Conservation (phyloP, 2,329 filamentous ascomycete species). For the Onygenales sp. region DNA sequence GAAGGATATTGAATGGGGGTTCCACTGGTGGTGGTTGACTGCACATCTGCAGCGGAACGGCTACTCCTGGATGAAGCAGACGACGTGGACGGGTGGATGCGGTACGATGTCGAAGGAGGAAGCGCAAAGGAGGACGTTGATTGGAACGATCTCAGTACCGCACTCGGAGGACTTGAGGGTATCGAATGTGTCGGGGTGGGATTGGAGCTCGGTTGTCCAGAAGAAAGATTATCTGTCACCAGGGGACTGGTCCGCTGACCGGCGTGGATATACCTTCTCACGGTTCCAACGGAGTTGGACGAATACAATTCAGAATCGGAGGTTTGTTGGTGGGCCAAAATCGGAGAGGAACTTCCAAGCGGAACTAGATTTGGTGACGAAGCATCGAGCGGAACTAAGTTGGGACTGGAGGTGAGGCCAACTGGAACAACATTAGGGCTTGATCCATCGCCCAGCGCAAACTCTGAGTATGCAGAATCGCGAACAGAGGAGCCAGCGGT, state of each 20-base stretch:
- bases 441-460: slow-evolving; percentile 20
- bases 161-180: slow-evolving; percentile 30
- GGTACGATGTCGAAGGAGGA: slow-evolving; percentile 23
- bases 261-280: slow-evolving; percentile 28
- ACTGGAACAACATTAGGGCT: slow-evolving; percentile 33
- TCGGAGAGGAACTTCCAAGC: slow-evolving; percentile 20
- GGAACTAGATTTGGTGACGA: slow-evolving; percentile 31
- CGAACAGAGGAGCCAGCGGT: slow-evolving; percentile 12
- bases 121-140: slow-evolving; percentile 23
- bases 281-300: slow-evolving; percentile 31
- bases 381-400: slow-evolving; percentile 28
- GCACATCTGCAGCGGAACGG: slow-evolving; percentile 24
- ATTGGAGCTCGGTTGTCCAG: slow-evolving; percentile 21
- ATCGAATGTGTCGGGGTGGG: slow-evolving; percentile 28
- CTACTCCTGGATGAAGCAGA: slow-evolving; percentile 15
- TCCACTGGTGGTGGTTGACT: slow-evolving; percentile 26
- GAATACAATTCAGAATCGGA: slow-evolving; percentile 31
- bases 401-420: slow-evolving; percentile 30
- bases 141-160: slow-evolving; percentile 23
- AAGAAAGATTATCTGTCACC: slow-evolving; percentile 17
- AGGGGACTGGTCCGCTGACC: slow-evolving; percentile 23
- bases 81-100: slow-evolving; percentile 18
- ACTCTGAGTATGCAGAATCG: slow-evolving; percentile 14
- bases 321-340: slow-evolving; percentile 21
- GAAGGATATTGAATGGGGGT: slow-evolving; percentile 29